A percentile compares a stretch with the other conserved stretches of the same genome.
Conservation (phyloP, 768 basidiomycete species). For the Lentinula aciculospora region DNA sequence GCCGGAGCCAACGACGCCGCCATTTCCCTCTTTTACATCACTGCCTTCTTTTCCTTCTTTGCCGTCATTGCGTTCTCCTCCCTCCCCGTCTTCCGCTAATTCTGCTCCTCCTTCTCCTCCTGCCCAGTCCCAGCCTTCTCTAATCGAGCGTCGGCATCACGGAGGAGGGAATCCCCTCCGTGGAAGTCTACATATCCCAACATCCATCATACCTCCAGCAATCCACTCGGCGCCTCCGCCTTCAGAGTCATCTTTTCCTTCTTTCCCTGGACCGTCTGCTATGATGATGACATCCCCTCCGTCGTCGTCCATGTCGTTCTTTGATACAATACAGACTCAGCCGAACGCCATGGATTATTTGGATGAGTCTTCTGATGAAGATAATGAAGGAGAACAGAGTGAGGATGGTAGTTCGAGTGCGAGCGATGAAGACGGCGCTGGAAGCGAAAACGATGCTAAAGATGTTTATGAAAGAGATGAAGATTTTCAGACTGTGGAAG, state of each 20-base stretch:
- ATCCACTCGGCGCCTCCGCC: conserved; percentile 50
- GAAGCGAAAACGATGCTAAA: conserved; percentile 6
- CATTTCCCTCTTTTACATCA: conserved; percentile 21
- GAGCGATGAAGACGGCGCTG: neutral
- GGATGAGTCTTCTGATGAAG: conserved; percentile 53
- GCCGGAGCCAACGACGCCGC: conserved; percentile 39
- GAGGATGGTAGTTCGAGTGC: neutral
- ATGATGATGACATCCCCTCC: conserved; percentile 20
- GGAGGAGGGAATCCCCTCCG: conserved; percentile 9
- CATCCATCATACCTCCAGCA: conserved; percentile 32
- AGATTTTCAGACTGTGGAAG: conserved; percentile 15
- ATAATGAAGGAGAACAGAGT: conserved; percentile 19
- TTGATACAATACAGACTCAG: conserved; percentile 66
- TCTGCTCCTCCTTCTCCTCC: neutral
- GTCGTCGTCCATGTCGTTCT: conserved; percentile 65
- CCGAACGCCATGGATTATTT: conserved; percentile 71
- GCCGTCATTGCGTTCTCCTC: neutral
- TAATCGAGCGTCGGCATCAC: neutral
- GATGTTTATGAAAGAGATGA: conserved; percentile 33
- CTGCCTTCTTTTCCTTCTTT: neutral
- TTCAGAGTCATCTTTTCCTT: neutral
- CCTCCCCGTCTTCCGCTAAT: neutral
- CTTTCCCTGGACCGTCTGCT: neutral
- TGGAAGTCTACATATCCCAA: conserved; percentile 41
- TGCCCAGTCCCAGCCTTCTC: neutral